Conservation (phyloP, 495 filamentous ascomycete genomes). For the Aspergillus egyptiacus region DNA sequence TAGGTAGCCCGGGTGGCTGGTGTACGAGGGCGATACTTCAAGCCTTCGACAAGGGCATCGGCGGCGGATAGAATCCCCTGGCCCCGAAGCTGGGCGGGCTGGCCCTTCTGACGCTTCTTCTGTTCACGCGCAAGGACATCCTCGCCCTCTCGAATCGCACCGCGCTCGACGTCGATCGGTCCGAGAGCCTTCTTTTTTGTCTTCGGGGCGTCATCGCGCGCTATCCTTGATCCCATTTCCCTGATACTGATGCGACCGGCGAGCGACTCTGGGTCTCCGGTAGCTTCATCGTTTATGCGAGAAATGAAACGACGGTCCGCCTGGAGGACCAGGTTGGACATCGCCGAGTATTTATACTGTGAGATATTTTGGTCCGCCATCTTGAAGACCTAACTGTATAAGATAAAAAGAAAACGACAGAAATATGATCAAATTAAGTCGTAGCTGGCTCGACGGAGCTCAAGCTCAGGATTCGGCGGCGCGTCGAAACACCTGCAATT, state of each 20-base stretch:
- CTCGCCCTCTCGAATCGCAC: slow-evolving; percentile 73
- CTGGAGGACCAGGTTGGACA: slow-evolving; percentile 99
- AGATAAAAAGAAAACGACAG: slow-evolving; percentile 14
- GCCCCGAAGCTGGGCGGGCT: slow-evolving; percentile 64
- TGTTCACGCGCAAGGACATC: slow-evolving; percentile 83
- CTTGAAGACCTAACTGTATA: slow-evolving; percentile 29
- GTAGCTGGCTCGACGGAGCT: slow-evolving; percentile 32
- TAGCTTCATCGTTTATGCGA: slow-evolving; percentile 85
- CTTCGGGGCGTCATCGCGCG: slow-evolving; percentile 72
- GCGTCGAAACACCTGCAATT: slow-evolving; percentile 28
- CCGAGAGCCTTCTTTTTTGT: slow-evolving; percentile 63
- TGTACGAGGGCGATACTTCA: slow-evolving; percentile 83
- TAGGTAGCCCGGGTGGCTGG: slow-evolving; percentile 92
- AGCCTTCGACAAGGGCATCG: slow-evolving; percentile 80
- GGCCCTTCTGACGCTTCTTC: slow-evolving; percentile 74
- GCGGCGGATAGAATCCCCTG: slow-evolving; percentile 78
- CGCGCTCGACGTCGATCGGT: slow-evolving; percentile 64
- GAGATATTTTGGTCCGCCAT: slow-evolving; percentile 94
- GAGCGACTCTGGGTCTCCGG: slow-evolving; percentile 94
- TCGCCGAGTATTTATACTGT: slow-evolving; percentile 99
- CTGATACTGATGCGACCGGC: slow-evolving; percentile 86
- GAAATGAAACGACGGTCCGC: slow-evolving; percentile 95
- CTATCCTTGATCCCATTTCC: slow-evolving; percentile 86
- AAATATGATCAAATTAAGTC: slow-evolving; percentile 26
- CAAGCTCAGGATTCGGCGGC: slow-evolving; percentile 28